A percentile compares a stretch with the other conserved stretches of the same genome.
Conservation (phyloP, 2,329 filamentous ascomycete genomes). For the Cladosporium sp. region DNA sequence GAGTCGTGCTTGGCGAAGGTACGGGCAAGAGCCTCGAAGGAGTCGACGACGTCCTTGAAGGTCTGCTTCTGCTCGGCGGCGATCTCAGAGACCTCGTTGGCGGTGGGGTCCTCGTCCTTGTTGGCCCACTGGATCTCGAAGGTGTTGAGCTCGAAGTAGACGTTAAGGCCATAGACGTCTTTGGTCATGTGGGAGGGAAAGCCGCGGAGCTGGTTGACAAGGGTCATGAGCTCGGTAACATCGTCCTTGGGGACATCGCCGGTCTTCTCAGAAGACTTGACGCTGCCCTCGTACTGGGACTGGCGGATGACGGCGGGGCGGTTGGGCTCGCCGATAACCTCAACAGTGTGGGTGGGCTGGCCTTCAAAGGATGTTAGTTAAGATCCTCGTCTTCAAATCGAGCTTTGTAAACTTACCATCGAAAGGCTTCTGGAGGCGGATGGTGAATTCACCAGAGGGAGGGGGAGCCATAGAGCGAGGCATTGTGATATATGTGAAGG, state of each 20-base stretch:
- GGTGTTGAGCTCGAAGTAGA: constrained; percentile 39
- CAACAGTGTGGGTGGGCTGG: constrained; percentile 30
- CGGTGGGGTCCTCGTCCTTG: constrained; percentile 34
- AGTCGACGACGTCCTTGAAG: constrained; percentile 40
- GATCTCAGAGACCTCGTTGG: constrained; percentile 31
- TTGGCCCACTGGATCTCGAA: constrained; percentile 42
- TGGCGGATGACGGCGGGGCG: constrained; percentile 34
- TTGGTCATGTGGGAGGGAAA: constrained; percentile 37
- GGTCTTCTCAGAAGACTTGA: constrained; percentile 34
- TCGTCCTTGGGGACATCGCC: constrained; percentile 40
- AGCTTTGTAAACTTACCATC: constrained; percentile 19
- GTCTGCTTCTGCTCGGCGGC: constrained; percentile 40
- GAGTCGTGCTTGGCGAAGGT: constrained; percentile 39
- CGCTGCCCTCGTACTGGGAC: constrained; percentile 29
- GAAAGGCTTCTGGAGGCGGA: constrained; percentile 33
- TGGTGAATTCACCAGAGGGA: constrained; percentile 33
- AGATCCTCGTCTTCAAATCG: no score
- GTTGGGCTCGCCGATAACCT: constrained; percentile 40
- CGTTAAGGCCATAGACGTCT: constrained; percentile 38
- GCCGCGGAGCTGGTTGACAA: constrained; percentile 36
- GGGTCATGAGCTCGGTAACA: constrained; percentile 37
- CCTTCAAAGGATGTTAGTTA: constrained; percentile 24
- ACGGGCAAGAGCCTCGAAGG: constrained; percentile 38
- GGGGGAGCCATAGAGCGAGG: constrained; percentile 34
- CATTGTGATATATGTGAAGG: constrained; percentile 22